Evolutionary conservation across 208 protist species (phyloP), one percentile per base, ranked within the genome.

Genomic region (Porcisia deanei): DNA sequence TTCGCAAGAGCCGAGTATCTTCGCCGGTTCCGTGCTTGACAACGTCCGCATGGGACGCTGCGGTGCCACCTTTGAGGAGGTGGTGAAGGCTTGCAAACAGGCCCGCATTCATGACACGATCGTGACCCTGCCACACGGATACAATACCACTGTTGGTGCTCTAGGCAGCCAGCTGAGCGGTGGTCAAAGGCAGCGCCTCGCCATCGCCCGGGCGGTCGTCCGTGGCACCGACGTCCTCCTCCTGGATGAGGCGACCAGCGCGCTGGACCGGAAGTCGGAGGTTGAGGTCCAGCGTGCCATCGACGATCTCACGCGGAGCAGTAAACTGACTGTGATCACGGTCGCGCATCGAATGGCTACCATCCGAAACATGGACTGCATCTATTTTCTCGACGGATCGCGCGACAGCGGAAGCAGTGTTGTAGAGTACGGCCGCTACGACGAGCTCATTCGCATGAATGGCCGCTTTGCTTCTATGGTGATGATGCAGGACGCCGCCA

Each of bases 311-410:
- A 96, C 96, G 71, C 25, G 73, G 14, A 73, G 82, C 39, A 82
- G 81, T 49, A 71, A 75, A 7, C 90, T 88, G 84, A 98, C 94
- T 18, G 85, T 92, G 10, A 79, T 98, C 18, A 84, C 96, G 30
- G 93, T 98, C 81, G 94, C 96, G 8, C 96, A 98, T 60, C 87
- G 94, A 68, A 82, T 98, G n/a, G 84, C 88, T 10, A 98, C 94
- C 18, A 93, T 98, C 60, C 81, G 80, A 43, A 71, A 95, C 70
- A 91, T 96, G 75, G 94, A 98, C 84, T 87, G 87, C 71, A 97
- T 98, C 67, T 93, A 91, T 73, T 94, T 85, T 84, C 68, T 96
- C 72, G 78, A 83, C 54, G 74, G 85, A 59, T 79, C 88, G 60
- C 79, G 75, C 37, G 84, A 80, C 9, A 72, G 78, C 30, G 89